Conservation (phyloP, 2,329 filamentous ascomycete genomes). For the Ceratocystis cubensis region DNA sequence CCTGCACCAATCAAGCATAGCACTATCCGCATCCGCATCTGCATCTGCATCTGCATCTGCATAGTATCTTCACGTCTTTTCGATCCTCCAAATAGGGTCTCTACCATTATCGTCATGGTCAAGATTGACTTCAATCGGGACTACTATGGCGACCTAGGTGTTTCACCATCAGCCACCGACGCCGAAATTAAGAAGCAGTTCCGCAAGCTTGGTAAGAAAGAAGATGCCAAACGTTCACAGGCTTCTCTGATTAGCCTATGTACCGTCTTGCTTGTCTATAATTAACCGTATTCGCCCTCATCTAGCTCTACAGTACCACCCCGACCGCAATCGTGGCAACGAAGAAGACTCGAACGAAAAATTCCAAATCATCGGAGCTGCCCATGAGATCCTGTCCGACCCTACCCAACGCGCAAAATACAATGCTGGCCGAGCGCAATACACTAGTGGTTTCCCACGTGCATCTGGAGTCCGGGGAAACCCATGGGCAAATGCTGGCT, state of each 20-base stretch:
- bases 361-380: conserved; percentile 77
- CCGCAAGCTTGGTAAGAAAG: conserved; percentile 58
- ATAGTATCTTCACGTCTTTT: not conserved
- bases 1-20: too few relatives aligned
- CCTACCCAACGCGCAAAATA: conserved; percentile 40
- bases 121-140: conserved; percentile 40
- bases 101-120: conserved; percentile 13
- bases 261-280: not conserved
- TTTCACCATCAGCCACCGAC: conserved; percentile 53
- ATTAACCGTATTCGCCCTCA: not conserved
- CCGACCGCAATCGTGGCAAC: conserved; percentile 74
- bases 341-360: conserved; percentile 68
- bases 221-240: conserved; percentile 24
- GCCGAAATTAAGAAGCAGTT: conserved; percentile 79
- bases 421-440: conserved; percentile 31
- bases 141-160: conserved; percentile 75
- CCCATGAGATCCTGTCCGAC: conserved; percentile 59
- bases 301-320: conserved; percentile 70
- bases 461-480: conserved; percentile 46
- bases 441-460: conserved; percentile 31
- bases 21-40: too few relatives aligned
- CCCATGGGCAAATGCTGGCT: conserved; percentile 40
- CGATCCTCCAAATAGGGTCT: not conserved
- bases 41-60: not conserved
- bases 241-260: not conserved